These are phyloP conservation scores for Dianthus caryophyllus DNA, from an alignment of 148 eudicot species.

Conservation along the genomic window DNA sequence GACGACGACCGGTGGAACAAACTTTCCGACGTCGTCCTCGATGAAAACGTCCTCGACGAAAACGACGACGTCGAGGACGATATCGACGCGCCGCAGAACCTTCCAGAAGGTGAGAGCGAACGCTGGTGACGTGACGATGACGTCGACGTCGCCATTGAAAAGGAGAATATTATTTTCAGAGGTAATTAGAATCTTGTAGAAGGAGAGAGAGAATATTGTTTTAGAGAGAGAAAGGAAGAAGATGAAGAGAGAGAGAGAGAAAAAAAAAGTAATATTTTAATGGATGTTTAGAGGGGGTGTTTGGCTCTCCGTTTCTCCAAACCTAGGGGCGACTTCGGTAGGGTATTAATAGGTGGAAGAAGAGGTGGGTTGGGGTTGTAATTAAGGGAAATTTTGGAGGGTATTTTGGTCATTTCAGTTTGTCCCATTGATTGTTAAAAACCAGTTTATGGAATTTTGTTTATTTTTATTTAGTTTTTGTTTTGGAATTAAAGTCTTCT, in stretches of 20 bases:
- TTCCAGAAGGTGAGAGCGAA: slow-evolving; percentile 47
- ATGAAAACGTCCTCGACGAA: slow-evolving; percentile 21
- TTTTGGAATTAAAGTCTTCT: no score
- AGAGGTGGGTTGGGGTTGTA: slow-evolving; percentile 7
- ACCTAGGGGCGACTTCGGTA: slow-evolving; percentile 27
- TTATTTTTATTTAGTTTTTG: neutral
- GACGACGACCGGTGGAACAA: slow-evolving; percentile 32
- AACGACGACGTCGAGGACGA: slow-evolving; percentile 36
- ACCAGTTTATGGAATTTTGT: slow-evolving; percentile 6
- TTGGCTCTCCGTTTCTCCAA: slow-evolving; percentile 33
- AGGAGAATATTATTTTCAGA: slow-evolving; percentile 15
- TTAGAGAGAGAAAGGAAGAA: neutral
- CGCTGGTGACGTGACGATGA: slow-evolving; percentile 37
- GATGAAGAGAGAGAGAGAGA: neutral
- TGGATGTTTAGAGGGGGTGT: slow-evolving; percentile 18
- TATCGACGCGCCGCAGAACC: slow-evolving; percentile 45
- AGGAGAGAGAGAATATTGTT: neutral
- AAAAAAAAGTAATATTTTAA: slow-evolving; percentile 1
- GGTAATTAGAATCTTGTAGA: neutral
- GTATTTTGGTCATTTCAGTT: neutral
- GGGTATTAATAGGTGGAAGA: slow-evolving; percentile 26
- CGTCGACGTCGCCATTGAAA: slow-evolving; percentile 32
- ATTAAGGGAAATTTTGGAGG: neutral
- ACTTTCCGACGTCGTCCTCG: slow-evolving; percentile 15
- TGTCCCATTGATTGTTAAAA: slow-evolving; percentile 34